A percentile compares a stretch with the other conserved stretches of the same genome.
These are phyloP conservation scores for Rachicladosporium sp. DNA, from an alignment of 2,329 filamentous ascomycete genomes.

Conservation along the genomic window DNA sequence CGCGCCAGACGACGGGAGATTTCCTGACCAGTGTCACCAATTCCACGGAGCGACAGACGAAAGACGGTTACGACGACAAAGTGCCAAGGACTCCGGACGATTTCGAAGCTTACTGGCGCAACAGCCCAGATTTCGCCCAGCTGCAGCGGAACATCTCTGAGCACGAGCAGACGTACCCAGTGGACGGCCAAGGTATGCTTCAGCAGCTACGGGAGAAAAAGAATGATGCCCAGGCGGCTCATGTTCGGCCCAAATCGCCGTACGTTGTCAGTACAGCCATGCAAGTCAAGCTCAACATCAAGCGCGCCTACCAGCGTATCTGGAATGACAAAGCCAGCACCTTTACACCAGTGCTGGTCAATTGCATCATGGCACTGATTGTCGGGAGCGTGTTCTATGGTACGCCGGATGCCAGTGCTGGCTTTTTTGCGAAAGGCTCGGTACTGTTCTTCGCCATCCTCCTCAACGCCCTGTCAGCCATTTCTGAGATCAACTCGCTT, in stretches of 20 bases:
- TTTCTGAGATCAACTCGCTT: slow-evolving; percentile 56
- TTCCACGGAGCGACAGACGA: slow-evolving; percentile 44
- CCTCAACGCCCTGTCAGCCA: slow-evolving; percentile 46
- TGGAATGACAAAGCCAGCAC: slow-evolving; percentile 41
- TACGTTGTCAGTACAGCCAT: slow-evolving; percentile 46
- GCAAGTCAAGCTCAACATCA: slow-evolving; percentile 42
- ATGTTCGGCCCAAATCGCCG: slow-evolving; percentile 42
- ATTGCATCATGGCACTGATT: slow-evolving; percentile 47
- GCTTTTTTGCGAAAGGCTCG: slow-evolving; percentile 44
- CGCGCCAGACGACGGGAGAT: slow-evolving; percentile 55
- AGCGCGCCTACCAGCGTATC: slow-evolving; percentile 39
- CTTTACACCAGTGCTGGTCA: slow-evolving; percentile 32
- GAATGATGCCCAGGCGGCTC: slow-evolving; percentile 39
- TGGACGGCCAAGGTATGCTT: slow-evolving; percentile 30
- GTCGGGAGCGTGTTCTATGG: slow-evolving; percentile 50
- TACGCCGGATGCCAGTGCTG: slow-evolving; percentile 36
- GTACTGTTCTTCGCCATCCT: slow-evolving; percentile 50
- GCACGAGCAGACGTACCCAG: slow-evolving; percentile 36
- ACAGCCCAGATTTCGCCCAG: slow-evolving; percentile 33
- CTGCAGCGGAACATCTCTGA: slow-evolving; percentile 38
- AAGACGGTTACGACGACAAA: slow-evolving; percentile 45
- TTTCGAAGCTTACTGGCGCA: slow-evolving; percentile 43
- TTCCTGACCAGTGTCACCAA: slow-evolving; percentile 60
- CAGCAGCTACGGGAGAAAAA: slow-evolving; percentile 38
- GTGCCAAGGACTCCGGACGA: slow-evolving; percentile 59